A percentile compares a stretch with the other conserved stretches of the same genome.
Conservation (phyloP, 2,329 filamentous ascomycete species). For the Trichoderma citrinoviride region DNA sequence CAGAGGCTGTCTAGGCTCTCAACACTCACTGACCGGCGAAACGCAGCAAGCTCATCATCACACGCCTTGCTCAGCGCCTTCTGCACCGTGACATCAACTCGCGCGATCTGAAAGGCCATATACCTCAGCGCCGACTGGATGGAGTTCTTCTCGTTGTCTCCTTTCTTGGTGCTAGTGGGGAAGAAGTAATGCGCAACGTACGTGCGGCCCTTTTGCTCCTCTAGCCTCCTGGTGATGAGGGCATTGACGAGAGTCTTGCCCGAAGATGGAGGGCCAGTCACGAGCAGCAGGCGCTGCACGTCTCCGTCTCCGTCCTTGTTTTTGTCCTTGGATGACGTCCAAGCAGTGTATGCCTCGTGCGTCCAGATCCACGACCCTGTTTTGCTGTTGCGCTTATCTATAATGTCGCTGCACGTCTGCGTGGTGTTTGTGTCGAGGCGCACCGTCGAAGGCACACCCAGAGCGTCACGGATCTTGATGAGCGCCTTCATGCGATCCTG, state of each 20-base stretch:
- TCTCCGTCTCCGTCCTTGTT: background rate
- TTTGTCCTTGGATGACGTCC: background rate
- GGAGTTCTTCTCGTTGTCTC: background rate
- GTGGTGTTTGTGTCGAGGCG: constrained; percentile 3
- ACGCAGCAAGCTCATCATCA: background rate
- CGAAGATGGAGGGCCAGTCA: background rate
- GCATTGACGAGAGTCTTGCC: background rate
- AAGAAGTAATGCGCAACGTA: background rate
- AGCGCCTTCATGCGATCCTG: background rate
- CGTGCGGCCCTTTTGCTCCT: constrained; percentile 6
- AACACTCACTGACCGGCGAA: background rate
- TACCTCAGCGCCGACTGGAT: background rate
- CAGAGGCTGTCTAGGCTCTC: background rate
- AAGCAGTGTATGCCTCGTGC: background rate
- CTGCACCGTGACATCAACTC: background rate
- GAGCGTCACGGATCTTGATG: background rate
- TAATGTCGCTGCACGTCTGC: background rate
- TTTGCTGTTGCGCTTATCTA: background rate
- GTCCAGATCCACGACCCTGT: background rate
- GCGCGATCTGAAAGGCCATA: constrained; percentile 3
- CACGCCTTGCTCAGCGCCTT: background rate
- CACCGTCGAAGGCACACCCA: background rate
- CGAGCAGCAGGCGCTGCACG: background rate
- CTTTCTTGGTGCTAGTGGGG: background rate
- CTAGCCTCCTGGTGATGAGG: background rate